Percentiles rank a stretch among this genome's conserved stretches.
Conservation (phyloP, 2,329 filamentous ascomycete genomes). For the Diplodia corticola region DNA sequence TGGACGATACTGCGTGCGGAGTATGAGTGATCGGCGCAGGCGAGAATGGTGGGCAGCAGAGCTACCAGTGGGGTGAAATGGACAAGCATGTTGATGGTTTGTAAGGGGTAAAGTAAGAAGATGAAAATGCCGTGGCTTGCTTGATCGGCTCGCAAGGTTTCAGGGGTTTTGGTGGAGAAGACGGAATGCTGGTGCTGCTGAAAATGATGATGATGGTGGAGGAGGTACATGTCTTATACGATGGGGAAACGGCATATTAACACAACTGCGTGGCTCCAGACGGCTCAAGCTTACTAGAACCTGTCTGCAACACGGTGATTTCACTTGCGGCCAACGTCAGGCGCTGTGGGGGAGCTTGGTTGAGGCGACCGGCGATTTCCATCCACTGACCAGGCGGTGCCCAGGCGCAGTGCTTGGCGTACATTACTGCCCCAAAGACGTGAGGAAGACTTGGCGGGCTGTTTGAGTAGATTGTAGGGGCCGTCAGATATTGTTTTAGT, state of each 20-base stretch:
- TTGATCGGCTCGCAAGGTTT: neutral
- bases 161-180: neutral
- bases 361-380: neutral
- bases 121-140: no score
- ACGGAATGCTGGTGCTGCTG: neutral
- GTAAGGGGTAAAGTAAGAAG: neutral
- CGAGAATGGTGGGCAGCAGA: neutral
- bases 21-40: slow-evolving; percentile 1
- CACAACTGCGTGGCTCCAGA: neutral
- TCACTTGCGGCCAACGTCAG: neutral
- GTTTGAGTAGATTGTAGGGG: neutral
- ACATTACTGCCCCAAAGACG: neutral
- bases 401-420: slow-evolving; percentile 3
- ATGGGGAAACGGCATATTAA: neutral
- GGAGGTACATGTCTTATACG: neutral
- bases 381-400: neutral
- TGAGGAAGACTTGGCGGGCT: neutral
- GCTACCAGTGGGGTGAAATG: neutral
- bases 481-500: no score
- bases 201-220: neutral
- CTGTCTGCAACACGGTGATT: neutral
- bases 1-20: neutral
- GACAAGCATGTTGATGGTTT: neutral
- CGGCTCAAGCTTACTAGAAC: neutral
- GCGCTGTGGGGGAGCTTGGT: neutral